Evolutionary conservation across 768 basidiomycete genomes (phyloP).

Genomic region (Royoungia palumana): DNA sequence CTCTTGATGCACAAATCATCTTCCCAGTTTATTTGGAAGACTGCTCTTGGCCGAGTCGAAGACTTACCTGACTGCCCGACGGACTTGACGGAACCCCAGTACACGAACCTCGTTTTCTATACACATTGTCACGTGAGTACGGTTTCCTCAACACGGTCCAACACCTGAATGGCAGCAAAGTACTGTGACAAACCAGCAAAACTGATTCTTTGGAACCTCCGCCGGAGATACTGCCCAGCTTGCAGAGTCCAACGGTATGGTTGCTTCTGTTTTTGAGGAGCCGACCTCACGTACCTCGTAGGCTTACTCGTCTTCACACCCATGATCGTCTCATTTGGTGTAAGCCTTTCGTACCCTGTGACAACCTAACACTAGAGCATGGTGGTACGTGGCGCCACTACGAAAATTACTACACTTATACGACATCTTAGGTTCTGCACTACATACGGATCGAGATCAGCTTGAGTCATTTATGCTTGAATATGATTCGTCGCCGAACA

Average conservation of each 20-base stretch:
- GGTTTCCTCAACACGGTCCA: background rate
- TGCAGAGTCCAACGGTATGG: slow-evolving; percentile 1
- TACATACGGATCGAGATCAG: slow-evolving; percentile 6
- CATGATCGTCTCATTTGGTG: background rate
- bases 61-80: slow-evolving; percentile 40
- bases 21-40: slow-evolving; percentile 27
- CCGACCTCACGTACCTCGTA: background rate
- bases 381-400: background rate
- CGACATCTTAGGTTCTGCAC: background rate
- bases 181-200: slow-evolving; percentile 2
- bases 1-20: slow-evolving; percentile 32
- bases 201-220: slow-evolving; percentile 3
- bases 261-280: background rate
- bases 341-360: background rate
- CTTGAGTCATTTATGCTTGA: slow-evolving; percentile 6
- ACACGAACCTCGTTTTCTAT: slow-evolving; percentile 37
- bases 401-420: background rate
- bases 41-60: slow-evolving; percentile 27
- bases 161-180: background rate
- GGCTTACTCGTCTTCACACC: background rate
- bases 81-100: slow-evolving; percentile 43
- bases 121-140: slow-evolving; percentile 18
- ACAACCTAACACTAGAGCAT: background rate
- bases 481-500: slow-evolving; percentile 1
- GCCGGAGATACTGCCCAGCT: slow-evolving; percentile 13